Evolutionary conservation across 1,284 basidiomycete genomes (phyloP), one percentile per base, ranked within the genome.

Genomic region (Pseudozyma thailandica): DNA sequence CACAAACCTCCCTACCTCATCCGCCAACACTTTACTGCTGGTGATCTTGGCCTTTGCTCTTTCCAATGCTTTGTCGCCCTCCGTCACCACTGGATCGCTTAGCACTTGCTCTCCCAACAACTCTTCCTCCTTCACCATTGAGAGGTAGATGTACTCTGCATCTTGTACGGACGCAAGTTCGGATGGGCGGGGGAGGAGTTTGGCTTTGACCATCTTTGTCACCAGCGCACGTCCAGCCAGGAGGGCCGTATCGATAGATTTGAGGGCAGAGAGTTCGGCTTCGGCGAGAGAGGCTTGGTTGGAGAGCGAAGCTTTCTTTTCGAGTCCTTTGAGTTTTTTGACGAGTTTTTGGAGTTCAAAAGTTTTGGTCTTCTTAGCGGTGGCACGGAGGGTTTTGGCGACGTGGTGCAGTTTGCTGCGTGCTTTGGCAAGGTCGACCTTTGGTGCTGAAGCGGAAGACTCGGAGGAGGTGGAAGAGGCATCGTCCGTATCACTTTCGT

Each of bases 341-440:
- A 94, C 88, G 15, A 91, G 83, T 78, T 91, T 91, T 83, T 91
- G 91, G 0, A 89, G 87, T 84, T 96, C 94, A 71, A 92, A 92
- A 0, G 88, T 85, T 82, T 89, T 92, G 8, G 90, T 89, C 81
- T 90, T 92, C 85, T 93, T 96, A 46, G 89, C 87, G 5, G 89
- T 88, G 74, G 89, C 90, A 56, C 85, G 85, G 18, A 90, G 86
- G 69, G 90, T 88, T 79, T 87, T 89, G 50, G 89, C 75, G 65
- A 87, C 86, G 74, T 91, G 90, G 79, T 91, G 88, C 9, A 72
- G 62, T 27, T 72, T 72, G 7, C 43, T 58, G 10, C 28, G 41
- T 2, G 69, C 69, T 48, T 72, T 72, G 28, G 27, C 53, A 1
- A 42, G 18, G 46, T 71, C 61, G 28, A 64, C 45, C 2, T 37